phyloP scores from a whole-genome alignment of 1,284 basidiomycete species.

The Mycena sp. region DNA sequence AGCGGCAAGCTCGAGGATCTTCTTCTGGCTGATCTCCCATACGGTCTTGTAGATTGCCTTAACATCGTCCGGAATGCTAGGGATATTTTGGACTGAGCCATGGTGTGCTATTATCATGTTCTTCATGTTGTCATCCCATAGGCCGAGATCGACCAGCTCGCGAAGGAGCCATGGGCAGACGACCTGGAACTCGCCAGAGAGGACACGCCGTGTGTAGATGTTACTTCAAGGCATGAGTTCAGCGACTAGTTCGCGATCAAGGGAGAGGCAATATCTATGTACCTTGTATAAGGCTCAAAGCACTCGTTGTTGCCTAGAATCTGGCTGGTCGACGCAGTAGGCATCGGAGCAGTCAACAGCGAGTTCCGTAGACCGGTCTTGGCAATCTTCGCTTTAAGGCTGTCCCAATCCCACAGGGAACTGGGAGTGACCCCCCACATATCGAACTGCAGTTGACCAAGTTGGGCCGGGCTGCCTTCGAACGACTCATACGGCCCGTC shows the following conservation, averaged over 20 bases:
- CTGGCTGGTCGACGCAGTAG: constrained; percentile 98
- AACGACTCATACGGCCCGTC: constrained; percentile 94
- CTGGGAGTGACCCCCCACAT: constrained; percentile 95
- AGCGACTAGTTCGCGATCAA: no score
- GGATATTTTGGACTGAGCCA: constrained; percentile 94
- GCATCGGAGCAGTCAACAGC: constrained; percentile 96
- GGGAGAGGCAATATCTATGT: no score
- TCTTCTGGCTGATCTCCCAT: constrained; percentile 99
- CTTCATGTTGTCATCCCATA: constrained; percentile 99
- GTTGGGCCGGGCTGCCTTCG: constrained; percentile 89
- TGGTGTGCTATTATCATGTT: constrained; percentile 99
- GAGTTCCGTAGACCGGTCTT: constrained; percentile 88
- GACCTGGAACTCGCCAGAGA: constrained; percentile 99
- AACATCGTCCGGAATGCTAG: constrained; percentile 86
- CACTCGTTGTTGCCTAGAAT: constrained; percentile 99
- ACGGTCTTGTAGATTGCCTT: constrained; percentile 99
- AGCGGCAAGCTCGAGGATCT: constrained; percentile 96
- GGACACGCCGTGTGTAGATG: constrained; percentile 99
- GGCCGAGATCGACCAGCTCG: constrained; percentile 93
- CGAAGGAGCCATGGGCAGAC: constrained; percentile 98
- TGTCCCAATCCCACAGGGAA: constrained; percentile 95
- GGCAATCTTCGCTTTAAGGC: constrained; percentile 90
- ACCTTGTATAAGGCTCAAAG: constrained; percentile 90
- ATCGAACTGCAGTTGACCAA: constrained; percentile 94
- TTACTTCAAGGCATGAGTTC: constrained; percentile 64